Percentiles rank a stretch among this genome's conserved stretches.
Evolutionary conservation across 2,329 filamentous ascomycete species (phyloP).

Genomic region (Epichloe sp.): DNA sequence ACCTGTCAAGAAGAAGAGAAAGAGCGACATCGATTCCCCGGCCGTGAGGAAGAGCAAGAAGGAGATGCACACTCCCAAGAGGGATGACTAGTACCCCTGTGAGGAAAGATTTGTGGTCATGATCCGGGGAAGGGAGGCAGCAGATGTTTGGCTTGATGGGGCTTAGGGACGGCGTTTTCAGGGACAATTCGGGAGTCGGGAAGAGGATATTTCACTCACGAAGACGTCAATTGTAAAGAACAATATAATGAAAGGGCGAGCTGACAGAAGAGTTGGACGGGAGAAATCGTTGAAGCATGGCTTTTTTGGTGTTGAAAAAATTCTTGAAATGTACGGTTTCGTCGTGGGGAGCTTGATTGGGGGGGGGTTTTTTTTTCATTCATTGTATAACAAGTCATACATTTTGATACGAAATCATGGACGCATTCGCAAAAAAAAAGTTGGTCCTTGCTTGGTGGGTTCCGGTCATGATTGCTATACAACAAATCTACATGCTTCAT

Average conservation of each 20-base stretch:
- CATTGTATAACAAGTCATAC: background rate
- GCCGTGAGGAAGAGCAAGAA: conserved; percentile 24
- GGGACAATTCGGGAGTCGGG: background rate
- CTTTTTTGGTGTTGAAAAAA: no score
- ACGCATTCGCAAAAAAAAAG: background rate
- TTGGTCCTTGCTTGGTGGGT: background rate
- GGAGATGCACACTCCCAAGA: conserved; percentile 12
- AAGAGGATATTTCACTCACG: no score
- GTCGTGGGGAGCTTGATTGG: background rate
- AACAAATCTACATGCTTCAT: background rate
- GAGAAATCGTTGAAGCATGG: no score
- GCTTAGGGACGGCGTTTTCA: background rate
- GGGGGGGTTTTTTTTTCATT: background rate
- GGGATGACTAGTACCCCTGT: background rate
- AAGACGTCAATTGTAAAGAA: no score
- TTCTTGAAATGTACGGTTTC: no score
- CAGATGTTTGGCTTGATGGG: no score
- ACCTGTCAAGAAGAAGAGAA: conserved; percentile 45
- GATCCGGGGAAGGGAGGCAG: no score
- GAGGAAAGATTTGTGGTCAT: no score
- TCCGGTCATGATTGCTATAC: background rate
- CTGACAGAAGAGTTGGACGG: no score
- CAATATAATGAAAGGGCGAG: no score
- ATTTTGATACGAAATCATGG: background rate
- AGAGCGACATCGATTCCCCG: conserved; percentile 34